These are phyloP conservation scores for Scalesia atractyloides DNA, from an alignment of 129 eudicot genomes.

Conservation along the genomic window DNA sequence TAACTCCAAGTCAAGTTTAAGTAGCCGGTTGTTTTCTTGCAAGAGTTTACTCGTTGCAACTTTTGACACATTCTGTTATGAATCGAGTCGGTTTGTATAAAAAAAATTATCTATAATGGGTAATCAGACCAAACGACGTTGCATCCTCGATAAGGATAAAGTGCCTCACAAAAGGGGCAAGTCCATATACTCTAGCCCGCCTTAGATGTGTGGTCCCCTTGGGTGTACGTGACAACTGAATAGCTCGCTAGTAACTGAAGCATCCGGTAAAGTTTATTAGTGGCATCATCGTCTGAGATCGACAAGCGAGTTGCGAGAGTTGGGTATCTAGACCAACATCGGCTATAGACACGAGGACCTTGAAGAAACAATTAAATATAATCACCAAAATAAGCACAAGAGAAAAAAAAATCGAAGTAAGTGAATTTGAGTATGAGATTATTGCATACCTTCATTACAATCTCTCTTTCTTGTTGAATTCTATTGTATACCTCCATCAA, in stretches of 20 bases:
- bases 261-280: constrained; percentile 14
- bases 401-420: too few relatives aligned
- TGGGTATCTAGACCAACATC: background rate
- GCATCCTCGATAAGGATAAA: constrained; percentile 9
- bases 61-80: background rate
- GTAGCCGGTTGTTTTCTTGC: too few relatives aligned
- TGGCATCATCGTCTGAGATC: constrained; percentile 2
- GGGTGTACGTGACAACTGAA: constrained; percentile 10
- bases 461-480: too few relatives aligned
- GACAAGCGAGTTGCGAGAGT: constrained; percentile 16
- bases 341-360: too few relatives aligned
- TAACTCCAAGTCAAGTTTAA: too few relatives aligned
- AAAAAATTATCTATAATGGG: background rate
- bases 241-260: constrained; percentile 13
- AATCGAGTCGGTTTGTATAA: background rate
- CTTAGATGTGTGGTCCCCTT: background rate
- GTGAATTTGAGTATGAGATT: too few relatives aligned
- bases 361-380: too few relatives aligned
- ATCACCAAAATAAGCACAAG: too few relatives aligned
- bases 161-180: constrained; percentile 1
- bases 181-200: constrained; percentile 3
- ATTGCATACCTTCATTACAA: too few relatives aligned
- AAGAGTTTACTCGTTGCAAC: background rate
- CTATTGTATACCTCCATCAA: too few relatives aligned
- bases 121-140: background rate